Evolutionary conservation across 352 stramenopile species (phyloP), one percentile per base, ranked within the genome.

Genomic region (Pythium utonaiense): DNA sequence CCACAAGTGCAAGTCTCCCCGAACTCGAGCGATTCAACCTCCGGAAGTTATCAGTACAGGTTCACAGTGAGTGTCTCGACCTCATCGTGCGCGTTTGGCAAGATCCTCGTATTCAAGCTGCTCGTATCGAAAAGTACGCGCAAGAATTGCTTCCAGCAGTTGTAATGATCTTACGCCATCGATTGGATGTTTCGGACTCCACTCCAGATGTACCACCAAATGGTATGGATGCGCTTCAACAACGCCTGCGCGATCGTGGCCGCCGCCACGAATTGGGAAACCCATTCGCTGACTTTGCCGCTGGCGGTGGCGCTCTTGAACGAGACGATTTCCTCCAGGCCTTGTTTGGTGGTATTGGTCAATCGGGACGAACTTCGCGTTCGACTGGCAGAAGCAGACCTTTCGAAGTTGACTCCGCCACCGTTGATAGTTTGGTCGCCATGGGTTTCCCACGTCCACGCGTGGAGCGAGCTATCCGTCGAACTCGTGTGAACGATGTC

Each of bases 401-500:
- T 3, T 98, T 98, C 76, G 83, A 91, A 49, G 78, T 95, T 13
- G 95, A 96, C 55, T 80, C 97, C 24, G 80, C 83, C 16, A 88
- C 96, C 45, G 89, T 98, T 13, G 83, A 94, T n/a, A 92, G 78
- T 33, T 75, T 99, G 16, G 81, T 86, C 19, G 95, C 96, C 10
- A 99, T 99, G 96, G 96, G 96, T 17, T 99, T 99, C 60, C 70
- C 68, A 17, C 80, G 93, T 21, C 66, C 91, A 36, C 86, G 96
- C 53, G 90, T 98, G 12, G 73, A 97, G 57, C 84, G 88, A 69
- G 95, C 95, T 10, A 71, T 99, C 28, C 89, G 95, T 34, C 78
- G 80, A 31, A 86, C 93, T 28, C 77, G 92, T 69, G 77, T 90
- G 13, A 98, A 98, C 57, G 83, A 95, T 52, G 76, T 98, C 3